Conservation (phyloP, 352 stramenopile genomes). For the Blastocystis sp. region DNA sequence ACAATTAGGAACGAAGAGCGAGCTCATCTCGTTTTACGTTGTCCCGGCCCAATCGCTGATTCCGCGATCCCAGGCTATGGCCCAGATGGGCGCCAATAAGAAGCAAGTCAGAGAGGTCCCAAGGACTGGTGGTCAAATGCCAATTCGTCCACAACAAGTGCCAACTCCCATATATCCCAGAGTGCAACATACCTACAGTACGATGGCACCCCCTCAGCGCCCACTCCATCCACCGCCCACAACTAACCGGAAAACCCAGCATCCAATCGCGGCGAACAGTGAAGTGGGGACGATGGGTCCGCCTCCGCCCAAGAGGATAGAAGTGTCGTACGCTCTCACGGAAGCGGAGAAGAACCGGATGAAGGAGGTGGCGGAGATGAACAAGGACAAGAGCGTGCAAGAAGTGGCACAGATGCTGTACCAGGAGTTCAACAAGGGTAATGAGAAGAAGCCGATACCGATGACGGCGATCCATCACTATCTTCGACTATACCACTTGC, state of each 20-base stretch:
- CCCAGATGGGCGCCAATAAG: no score
- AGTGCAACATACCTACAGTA: no score
- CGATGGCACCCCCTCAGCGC: no score
- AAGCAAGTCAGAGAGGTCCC: no score
- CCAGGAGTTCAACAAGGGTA: neutral
- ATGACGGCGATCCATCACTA: neutral
- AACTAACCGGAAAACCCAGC: no score
- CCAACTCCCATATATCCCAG: no score
- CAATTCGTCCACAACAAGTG: no score
- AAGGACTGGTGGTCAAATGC: no score
- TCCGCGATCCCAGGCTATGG: no score
- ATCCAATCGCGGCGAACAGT: no score
- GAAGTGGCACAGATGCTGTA: neutral
- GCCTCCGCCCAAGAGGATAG: neutral
- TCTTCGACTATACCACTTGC: neutral
- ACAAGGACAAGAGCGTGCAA: neutral
- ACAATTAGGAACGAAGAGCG: neutral
- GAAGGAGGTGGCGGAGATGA: neutral
- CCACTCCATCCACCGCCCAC: no score
- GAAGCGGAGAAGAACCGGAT: neutral
- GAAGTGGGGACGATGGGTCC: neutral
- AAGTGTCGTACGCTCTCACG: neutral
- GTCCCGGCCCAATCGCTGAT: constrained; percentile 22
- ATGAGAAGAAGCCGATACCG: neutral
- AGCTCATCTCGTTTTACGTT: constrained; percentile 55